These are phyloP conservation scores for Podila epigama DNA, from an alignment of 192 early-diverging fungal genomes.

Conservation along the genomic window DNA sequence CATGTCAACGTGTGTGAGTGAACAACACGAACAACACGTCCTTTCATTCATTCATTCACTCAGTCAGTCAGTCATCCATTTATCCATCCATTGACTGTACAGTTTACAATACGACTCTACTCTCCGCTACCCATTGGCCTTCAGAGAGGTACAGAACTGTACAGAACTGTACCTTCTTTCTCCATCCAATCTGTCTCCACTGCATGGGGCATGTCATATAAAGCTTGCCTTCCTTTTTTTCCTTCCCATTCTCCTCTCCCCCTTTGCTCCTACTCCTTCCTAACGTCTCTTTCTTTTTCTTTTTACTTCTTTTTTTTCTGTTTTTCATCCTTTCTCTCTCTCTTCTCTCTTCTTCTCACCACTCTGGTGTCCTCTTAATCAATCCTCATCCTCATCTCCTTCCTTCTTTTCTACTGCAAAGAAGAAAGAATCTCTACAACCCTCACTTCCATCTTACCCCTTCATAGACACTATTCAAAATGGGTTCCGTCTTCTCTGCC, in stretches of 20 bases:
- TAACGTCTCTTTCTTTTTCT: not conserved
- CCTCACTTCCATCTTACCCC: not conserved
- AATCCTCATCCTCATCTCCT: not conserved
- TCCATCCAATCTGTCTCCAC: too few species aligned
- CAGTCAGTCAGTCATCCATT: not conserved
- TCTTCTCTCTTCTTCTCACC: slow-evolving; percentile 10
- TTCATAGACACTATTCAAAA: slow-evolving; percentile 25
- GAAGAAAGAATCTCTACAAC: not conserved
- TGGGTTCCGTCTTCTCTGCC: slow-evolving; percentile 67
- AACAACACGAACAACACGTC: too few species aligned
- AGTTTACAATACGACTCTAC: not conserved
- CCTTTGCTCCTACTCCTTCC: not conserved
- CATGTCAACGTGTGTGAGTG: too few species aligned
- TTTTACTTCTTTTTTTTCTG: not conserved
- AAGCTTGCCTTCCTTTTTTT: slow-evolving; percentile 3
- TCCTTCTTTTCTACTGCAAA: not conserved
- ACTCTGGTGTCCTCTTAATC: too few species aligned
- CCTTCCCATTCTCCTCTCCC: too few species aligned
- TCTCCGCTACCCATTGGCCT: not conserved
- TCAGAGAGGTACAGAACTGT: too few species aligned
- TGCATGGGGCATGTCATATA: not conserved
- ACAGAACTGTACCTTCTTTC: too few species aligned
- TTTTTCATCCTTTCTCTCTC: slow-evolving; percentile 8
- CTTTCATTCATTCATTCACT: not conserved
- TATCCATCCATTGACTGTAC: not conserved